phyloP scores from a whole-genome alignment of 179 eudicot genomes.

The Beta macrorhiza region DNA sequence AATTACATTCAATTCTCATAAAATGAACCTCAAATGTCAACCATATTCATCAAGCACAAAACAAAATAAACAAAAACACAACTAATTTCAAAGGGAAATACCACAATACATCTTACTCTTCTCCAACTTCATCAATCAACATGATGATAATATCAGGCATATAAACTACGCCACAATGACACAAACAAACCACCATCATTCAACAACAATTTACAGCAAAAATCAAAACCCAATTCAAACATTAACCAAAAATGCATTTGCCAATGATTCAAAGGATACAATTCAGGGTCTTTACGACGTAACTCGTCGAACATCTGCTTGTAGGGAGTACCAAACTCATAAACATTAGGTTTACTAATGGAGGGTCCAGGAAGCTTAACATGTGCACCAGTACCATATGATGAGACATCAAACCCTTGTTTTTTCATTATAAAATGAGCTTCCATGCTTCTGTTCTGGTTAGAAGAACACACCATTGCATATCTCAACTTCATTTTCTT shows the following conservation, averaged over 20 bases:
- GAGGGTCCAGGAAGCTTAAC: slow-evolving; percentile 99
- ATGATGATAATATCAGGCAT: background rate
- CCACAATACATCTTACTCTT: background rate
- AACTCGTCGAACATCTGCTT: slow-evolving; percentile 94
- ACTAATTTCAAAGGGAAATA: no score
- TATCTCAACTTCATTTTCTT: slow-evolving; percentile 48
- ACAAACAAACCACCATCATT: background rate
- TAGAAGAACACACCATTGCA: slow-evolving; percentile 98
- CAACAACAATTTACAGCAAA: no score
- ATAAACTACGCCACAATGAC: background rate
- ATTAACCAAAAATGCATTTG: no score
- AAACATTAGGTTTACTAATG: slow-evolving; percentile 81
- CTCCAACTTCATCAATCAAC: background rate
- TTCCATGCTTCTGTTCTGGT: slow-evolving; percentile 97
- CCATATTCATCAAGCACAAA: no score
- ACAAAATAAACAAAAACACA: background rate
- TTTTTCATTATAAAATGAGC: slow-evolving; percentile 73
- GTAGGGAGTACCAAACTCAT: slow-evolving; percentile 93
- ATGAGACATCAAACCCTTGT: slow-evolving; percentile 76
- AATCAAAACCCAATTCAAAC: no score
- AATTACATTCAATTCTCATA: no score
- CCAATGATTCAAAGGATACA: slow-evolving; percentile 26
- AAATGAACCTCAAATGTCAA: no score
- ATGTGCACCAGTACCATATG: slow-evolving; percentile 89
- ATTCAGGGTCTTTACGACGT: slow-evolving; percentile 85